These are phyloP conservation scores for Ophiocordyceps robertsii DNA, from an alignment of 2,329 filamentous ascomycete genomes.

Conservation along the genomic window DNA sequence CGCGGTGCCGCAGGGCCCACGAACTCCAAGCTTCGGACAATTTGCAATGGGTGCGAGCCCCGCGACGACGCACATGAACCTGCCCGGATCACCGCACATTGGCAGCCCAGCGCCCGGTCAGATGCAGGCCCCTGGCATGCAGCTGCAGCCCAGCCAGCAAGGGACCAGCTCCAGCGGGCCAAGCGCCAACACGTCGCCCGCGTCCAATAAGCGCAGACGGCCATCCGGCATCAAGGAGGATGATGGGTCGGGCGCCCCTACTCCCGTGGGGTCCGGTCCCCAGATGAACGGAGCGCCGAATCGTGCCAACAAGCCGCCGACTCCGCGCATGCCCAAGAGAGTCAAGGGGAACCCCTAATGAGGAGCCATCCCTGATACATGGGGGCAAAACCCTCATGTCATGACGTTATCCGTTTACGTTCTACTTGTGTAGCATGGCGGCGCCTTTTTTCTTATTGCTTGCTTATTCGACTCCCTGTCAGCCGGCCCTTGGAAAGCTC, in stretches of 20 bases:
- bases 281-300: constrained; percentile 39
- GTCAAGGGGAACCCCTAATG: constrained; percentile 31
- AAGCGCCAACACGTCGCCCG: constrained; percentile 53
- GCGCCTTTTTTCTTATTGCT: constrained; percentile 16
- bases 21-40: constrained; percentile 41
- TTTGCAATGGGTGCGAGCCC: constrained; percentile 49
- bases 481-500: constrained; percentile 8
- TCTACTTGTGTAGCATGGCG: constrained; percentile 15
- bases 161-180: constrained; percentile 52
- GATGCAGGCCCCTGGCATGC: constrained; percentile 54
- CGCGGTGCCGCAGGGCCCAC: constrained; percentile 31
- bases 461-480: constrained; percentile 9
- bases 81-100: constrained; percentile 47
- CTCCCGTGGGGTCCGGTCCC: constrained; percentile 24
- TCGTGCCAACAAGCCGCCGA: constrained; percentile 41
- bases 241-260: constrained; percentile 34
- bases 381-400: not conserved
- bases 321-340: constrained; percentile 43
- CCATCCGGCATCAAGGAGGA: constrained; percentile 48
- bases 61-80: constrained; percentile 42
- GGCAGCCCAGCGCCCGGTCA: constrained; percentile 48
- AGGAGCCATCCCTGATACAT: constrained; percentile 2
- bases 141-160: constrained; percentile 54
- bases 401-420: not conserved
- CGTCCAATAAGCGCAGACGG: constrained; percentile 44